Base-by-base conservation (phyloP, 441 rosid genomes). In the Mallotus repandus region DNA sequence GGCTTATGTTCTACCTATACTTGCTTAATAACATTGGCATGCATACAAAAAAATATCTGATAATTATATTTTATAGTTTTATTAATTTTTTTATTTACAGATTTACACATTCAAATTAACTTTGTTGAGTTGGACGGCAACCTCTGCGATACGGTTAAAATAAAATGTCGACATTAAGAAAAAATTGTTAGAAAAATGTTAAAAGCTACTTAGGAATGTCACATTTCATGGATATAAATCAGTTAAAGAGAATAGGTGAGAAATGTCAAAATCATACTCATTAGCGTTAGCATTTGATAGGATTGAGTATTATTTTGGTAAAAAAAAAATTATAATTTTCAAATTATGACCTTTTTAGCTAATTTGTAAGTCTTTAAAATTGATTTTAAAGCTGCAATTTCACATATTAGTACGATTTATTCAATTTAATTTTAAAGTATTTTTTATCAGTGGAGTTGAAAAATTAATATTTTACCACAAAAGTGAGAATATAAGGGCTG, bases 1-100 rank as follows among this genome's bases (percentile, higher is more conserved):
- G 74, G 79, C 48, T 68, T 74, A 74, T 60, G 66, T 66, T 69
- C 63, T 55, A 54, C 45, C 45, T 25, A 52, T 50, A 21, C 59
- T 52, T 72, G 54, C 67, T 35, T 52, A 5, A 9, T 38, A 48
- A 35, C 68, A 35, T 19, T 71, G 10, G 18, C 59, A 38, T 38
- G 7, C 16, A 13, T n/a, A 35, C 46, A 71, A 50, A 48, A 48
- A 71, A 50, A 5, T 4, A 3, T 55, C 21, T 38, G 0, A 38
- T 6, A 38, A 6, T 38, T 38, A 38, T 4, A 38, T 38, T 6
- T 38, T 38, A 38, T 38, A 4, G 41, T 6, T 38, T 38, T 38
- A 38, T 38, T 38, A 6, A 38, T 38, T 38, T 4, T 4, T 4
- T 38, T 38, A 14, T 11, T 57, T 25, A 58, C 11, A 67, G 16